Percentiles rank a stretch among this genome's conserved stretches.
These are phyloP conservation scores for Tylopilus microsporus DNA, from an alignment of 1,284 basidiomycete genomes.

Conservation along the genomic window DNA sequence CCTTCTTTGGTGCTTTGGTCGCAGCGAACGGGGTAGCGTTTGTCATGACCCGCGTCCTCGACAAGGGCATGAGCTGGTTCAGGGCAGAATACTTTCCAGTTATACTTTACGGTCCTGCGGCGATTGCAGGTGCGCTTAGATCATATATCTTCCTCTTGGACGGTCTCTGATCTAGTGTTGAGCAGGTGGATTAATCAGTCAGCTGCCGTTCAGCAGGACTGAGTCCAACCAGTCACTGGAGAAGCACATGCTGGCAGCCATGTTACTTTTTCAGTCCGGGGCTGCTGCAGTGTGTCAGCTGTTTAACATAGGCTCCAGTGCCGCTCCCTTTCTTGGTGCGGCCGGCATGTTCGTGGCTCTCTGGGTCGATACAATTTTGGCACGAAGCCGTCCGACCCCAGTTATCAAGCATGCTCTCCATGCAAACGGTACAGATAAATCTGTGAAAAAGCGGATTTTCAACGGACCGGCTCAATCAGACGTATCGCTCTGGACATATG, in stretches of 20 bases:
- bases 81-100: slow-evolving; percentile 68
- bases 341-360: slow-evolving; percentile 51
- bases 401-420: neutral
- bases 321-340: slow-evolving; percentile 58
- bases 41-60: slow-evolving; percentile 61
- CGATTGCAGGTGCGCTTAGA: slow-evolving; percentile 52
- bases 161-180: slow-evolving; percentile 15
- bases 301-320: slow-evolving; percentile 64
- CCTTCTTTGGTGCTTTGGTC: slow-evolving; percentile 56
- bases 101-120: slow-evolving; percentile 75
- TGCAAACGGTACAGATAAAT: slow-evolving; percentile 4
- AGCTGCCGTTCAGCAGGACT: slow-evolving; percentile 45
- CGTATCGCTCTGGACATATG: slow-evolving; percentile 63
- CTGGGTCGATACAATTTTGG: slow-evolving; percentile 47
- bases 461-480: slow-evolving; percentile 16
- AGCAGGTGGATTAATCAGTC: slow-evolving; percentile 53
- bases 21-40: slow-evolving; percentile 71
- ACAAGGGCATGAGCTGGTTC: slow-evolving; percentile 77
- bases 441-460: neutral
- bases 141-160: neutral
- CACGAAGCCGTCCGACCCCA: neutral
- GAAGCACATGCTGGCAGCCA: slow-evolving; percentile 49
- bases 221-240: slow-evolving; percentile 20
- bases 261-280: slow-evolving; percentile 57
- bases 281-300: slow-evolving; percentile 55